These are phyloP conservation scores for Echites panduratus DNA, from an alignment of 257 asterid species.

Conservation along the genomic window DNA sequence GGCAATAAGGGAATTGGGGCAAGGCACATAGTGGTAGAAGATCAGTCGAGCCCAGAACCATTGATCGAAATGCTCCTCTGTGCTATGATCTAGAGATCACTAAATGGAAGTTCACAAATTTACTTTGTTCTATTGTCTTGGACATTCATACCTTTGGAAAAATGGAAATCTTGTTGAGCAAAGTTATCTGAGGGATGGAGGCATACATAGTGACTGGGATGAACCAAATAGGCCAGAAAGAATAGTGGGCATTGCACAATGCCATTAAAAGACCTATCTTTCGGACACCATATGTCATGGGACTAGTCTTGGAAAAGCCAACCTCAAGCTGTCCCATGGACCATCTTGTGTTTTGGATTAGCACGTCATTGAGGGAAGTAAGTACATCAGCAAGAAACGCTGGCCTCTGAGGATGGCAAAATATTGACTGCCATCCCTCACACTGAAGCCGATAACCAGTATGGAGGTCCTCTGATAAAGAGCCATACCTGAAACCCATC, in stretches of 20 bases:
- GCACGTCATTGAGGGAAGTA: conserved; percentile 42
- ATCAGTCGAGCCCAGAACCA: neutral
- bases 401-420: conserved; percentile 54
- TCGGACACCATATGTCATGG: conserved; percentile 45
- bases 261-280: conserved; percentile 47
- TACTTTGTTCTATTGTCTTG: too few species aligned
- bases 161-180: conserved; percentile 41
- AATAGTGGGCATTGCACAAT: conserved; percentile 43
- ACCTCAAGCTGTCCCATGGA: conserved; percentile 69
- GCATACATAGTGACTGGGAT: conserved; percentile 53
- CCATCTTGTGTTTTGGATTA: conserved; percentile 66
- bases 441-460: conserved; percentile 58
- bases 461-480: conserved; percentile 71
- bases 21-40: neutral
- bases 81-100: too few species aligned
- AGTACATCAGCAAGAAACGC: conserved; percentile 71
- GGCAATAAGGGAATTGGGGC: neutral
- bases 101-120: neutral
- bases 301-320: conserved; percentile 43
- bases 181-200: conserved; percentile 47
- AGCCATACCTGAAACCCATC: conserved; percentile 78
- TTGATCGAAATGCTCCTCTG: too few species aligned
- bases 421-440: conserved; percentile 76
- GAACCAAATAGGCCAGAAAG: conserved; percentile 65
- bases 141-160: conserved; percentile 57